Evolutionary conservation across 306 rosid species (phyloP).

Genomic region (Ammopiptanthus mongolicus): DNA sequence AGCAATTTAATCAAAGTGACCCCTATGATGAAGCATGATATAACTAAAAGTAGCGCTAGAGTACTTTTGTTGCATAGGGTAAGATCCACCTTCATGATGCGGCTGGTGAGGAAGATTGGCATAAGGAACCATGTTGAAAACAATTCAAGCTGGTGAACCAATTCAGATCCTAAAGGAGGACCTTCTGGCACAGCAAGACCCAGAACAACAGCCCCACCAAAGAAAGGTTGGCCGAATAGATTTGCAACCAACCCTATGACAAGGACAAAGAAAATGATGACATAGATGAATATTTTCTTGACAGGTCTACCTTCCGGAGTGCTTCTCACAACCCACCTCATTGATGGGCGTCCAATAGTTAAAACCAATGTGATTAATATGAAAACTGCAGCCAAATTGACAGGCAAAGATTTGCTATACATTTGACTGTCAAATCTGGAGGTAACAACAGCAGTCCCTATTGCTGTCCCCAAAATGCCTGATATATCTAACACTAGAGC

Average conservation of each 20-base stretch:
- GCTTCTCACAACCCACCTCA: conserved; percentile 31
- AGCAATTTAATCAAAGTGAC: conserved; percentile 16
- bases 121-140: conserved; percentile 24
- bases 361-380: too few species aligned
- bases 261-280: conserved; percentile 17
- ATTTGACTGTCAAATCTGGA: fast-evolving
- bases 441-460: background rate
- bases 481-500: conserved; percentile 20
- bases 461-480: background rate
- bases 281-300: background rate
- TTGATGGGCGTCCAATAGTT: conserved; percentile 12
- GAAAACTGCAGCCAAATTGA: background rate
- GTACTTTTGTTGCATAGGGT: fast-evolving
- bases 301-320: conserved; percentile 46
- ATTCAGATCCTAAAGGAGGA: conserved; percentile 49
- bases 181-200: conserved; percentile 62
- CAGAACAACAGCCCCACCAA: conserved; percentile 31
- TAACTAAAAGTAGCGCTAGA: fast-evolving
- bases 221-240: background rate
- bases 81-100: conserved; percentile 37
- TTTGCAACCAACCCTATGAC: background rate
- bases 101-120: conserved; percentile 39
- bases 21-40: background rate
- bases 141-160: conserved; percentile 37
- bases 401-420: too few species aligned